Evolutionary conservation across 2,329 filamentous ascomycete species (phyloP), one percentile per base, ranked within the genome.

Genomic region (Hypoxylon sp.): DNA sequence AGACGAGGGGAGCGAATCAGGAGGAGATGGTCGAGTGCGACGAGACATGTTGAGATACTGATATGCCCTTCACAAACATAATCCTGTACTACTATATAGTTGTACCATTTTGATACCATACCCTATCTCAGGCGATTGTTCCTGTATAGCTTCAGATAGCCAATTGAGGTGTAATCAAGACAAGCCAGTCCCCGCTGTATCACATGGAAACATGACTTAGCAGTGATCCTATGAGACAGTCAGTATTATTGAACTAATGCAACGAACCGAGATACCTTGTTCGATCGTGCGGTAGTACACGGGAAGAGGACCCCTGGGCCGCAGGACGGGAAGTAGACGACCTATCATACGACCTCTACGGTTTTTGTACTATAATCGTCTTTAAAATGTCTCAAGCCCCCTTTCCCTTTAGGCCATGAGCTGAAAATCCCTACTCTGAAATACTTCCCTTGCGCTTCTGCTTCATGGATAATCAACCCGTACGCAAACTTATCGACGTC

Each of bases 21-120:
- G 43, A 10, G 20, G 33, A 33, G 8, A 24, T 10, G 27, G 21
- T 23, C 2, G 24, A 45, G 8, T 48, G 43, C 1, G 5, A 10
- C 29, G 23, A 38, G 31, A 10, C 13, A 10, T 17, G 37, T 24
- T 15, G 41, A 48, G 24, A 52, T 17, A 20, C 15, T 47, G 41
- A 24, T 53, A 60, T 60, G 56, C 57, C 57, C 57, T 52, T 52
- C 52, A 33, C 33, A 51, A 31, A 17, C n/a, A n/a, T 56, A 56
- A 60, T 52, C 20, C 38, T 11, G 27, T 37, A 43, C 20, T 51
- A 10, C 35, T n/a, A 8, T 41, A 27, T 51, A 37, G 20, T 11
- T n/a, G 31, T n/a, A 45, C 20, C 20, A 29, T 35, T 37, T 48
- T 48, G 57, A 56, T 56, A 56, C 57, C 52, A 56, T 27, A 13